A percentile compares a stretch with the other conserved stretches of the same genome.
These are phyloP conservation scores for Sistotremastrum niveocremeum DNA, from an alignment of 768 basidiomycete genomes.

Conservation along the genomic window DNA sequence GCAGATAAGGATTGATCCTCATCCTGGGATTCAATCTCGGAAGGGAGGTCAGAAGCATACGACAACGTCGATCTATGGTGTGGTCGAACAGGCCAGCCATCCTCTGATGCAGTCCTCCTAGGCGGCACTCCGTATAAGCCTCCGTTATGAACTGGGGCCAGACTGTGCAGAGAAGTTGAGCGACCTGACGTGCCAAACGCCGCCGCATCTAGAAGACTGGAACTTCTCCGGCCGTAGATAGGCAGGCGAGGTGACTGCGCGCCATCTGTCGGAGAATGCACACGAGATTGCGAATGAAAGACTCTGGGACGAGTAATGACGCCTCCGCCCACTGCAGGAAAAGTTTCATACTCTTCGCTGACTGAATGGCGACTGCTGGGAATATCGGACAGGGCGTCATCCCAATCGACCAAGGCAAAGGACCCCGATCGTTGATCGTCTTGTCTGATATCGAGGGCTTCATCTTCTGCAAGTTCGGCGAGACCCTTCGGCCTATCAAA, in stretches of 20 bases:
- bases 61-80: too few species aligned
- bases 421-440: slow-evolving; percentile 22
- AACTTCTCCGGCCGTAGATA: too few species aligned
- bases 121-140: too few species aligned
- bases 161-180: too few species aligned
- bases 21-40: not conserved
- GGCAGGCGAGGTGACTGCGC: too few species aligned
- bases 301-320: slow-evolving; percentile 75
- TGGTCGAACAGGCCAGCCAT: too few species aligned
- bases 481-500: slow-evolving; percentile 45
- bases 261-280: slow-evolving; percentile 32
- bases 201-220: too few species aligned
- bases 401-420: slow-evolving; percentile 63
- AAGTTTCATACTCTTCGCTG: slow-evolving; percentile 63
- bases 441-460: slow-evolving; percentile 14
- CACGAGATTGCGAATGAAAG: slow-evolving; percentile 72
- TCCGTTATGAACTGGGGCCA: too few species aligned
- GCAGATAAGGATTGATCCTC: not conserved
- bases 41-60: not conserved
- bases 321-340: slow-evolving; percentile 88
- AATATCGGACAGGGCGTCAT: slow-evolving; percentile 36
- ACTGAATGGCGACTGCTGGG: slow-evolving; percentile 25
- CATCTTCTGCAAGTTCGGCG: slow-evolving; percentile 65
- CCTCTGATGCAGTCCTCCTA: too few species aligned
- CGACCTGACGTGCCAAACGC: too few species aligned